Percentiles rank a stretch among this genome's conserved stretches.
These are phyloP conservation scores for Pyrenophora teres DNA, from an alignment of 2,329 filamentous ascomycete species.

Conservation along the genomic window DNA sequence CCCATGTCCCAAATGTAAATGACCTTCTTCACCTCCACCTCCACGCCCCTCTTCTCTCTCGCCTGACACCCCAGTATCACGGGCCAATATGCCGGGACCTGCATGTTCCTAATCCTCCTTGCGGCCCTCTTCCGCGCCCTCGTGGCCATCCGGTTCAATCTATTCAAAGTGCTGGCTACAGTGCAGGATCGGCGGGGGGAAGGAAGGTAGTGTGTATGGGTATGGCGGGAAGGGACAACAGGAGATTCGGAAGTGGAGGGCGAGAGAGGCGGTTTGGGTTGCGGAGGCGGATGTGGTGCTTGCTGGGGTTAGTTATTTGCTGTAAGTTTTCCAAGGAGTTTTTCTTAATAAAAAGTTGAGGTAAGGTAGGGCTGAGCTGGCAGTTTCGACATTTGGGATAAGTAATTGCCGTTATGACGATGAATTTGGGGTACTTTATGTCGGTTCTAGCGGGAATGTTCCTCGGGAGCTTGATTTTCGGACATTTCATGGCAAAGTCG, in stretches of 20 bases:
- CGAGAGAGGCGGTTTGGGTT: slow-evolving; percentile 75
- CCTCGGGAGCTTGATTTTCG: slow-evolving; percentile 76
- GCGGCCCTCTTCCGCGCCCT: slow-evolving; percentile 69
- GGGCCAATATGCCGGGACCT: slow-evolving; percentile 80
- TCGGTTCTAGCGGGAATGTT: slow-evolving; percentile 77
- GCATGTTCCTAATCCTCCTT: slow-evolving; percentile 83
- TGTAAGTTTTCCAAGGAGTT: slow-evolving; percentile 65
- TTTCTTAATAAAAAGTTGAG: no score
- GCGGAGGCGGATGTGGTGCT: slow-evolving; percentile 73
- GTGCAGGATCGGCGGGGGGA: not conserved
- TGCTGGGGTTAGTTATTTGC: slow-evolving; percentile 76
- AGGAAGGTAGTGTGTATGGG: slow-evolving; percentile 62
- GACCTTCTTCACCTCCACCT: slow-evolving; percentile 66
- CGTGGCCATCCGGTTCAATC: slow-evolving; percentile 65
- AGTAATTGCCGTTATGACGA: slow-evolving; percentile 89
- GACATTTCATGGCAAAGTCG: slow-evolving; percentile 59
- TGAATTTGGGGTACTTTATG: slow-evolving; percentile 82
- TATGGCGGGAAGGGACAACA: not conserved
- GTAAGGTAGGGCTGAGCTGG: not conserved
- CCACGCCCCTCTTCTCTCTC: slow-evolving; percentile 66
- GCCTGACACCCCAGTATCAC: slow-evolving; percentile 71
- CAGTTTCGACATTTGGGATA: slow-evolving; percentile 59
- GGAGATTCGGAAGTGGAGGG: slow-evolving; percentile 67
- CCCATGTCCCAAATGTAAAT: slow-evolving; percentile 53
- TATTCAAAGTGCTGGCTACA: slow-evolving; percentile 53